Evolutionary conservation across 1,284 basidiomycete genomes (phyloP).

Genomic region (Pisolithus thermaeus): DNA sequence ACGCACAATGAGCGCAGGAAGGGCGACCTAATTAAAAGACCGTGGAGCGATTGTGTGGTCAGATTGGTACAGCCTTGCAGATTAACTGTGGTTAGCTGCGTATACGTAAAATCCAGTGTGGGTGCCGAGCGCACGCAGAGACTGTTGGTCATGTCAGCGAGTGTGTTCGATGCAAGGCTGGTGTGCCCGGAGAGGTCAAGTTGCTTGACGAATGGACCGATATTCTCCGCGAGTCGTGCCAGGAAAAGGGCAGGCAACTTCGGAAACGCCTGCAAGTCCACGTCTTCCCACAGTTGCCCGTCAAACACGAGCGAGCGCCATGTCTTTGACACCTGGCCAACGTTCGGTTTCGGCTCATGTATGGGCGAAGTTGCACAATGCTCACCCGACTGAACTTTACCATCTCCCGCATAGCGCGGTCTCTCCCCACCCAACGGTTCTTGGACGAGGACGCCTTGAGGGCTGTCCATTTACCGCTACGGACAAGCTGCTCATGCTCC

Average conservation of each 20-base stretch:
- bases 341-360: constrained; percentile 7
- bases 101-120: constrained; percentile 38
- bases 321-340: constrained; percentile 67
- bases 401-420: constrained; percentile 70
- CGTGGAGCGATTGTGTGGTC: constrained; percentile 59
- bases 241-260: constrained; percentile 47
- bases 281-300: constrained; percentile 76
- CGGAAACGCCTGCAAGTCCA: constrained; percentile 60
- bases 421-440: constrained; percentile 66
- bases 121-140: constrained; percentile 41
- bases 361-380: constrained; percentile 20
- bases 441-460: constrained; percentile 49
- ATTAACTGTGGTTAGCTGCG: constrained; percentile 65
- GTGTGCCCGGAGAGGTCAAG: constrained; percentile 67
- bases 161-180: constrained; percentile 42
- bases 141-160: constrained; percentile 47
- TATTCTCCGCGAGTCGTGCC: constrained; percentile 41
- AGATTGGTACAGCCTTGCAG: constrained; percentile 70
- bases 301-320: constrained; percentile 82
- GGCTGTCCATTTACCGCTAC: constrained; percentile 49
- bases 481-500: constrained; percentile 41
- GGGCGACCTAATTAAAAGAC: constrained; percentile 67
- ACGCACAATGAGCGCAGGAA: constrained; percentile 56
- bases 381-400: constrained; percentile 75
- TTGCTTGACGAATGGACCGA: constrained; percentile 61